Evolutionary conservation across 805 yeast genomes (phyloP).

Genomic region (Myxozyma sirexii): DNA sequence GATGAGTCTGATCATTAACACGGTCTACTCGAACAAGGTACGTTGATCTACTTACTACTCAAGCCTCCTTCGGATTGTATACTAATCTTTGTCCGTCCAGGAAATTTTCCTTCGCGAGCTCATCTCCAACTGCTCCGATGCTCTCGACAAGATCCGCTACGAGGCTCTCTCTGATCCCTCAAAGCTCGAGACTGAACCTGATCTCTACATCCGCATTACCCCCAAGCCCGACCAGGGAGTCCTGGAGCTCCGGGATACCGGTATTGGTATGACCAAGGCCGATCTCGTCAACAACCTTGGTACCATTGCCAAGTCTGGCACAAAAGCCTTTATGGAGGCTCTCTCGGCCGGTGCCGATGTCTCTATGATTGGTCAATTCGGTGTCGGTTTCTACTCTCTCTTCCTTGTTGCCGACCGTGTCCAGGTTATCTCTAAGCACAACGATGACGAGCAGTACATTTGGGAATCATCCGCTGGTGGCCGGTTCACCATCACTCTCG

Average conservation of each 20-base stretch:
- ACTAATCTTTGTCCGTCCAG: too few species aligned
- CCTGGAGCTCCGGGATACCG: slow-evolving; percentile 96
- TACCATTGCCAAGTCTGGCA: slow-evolving; percentile 99
- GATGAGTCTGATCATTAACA: slow-evolving; percentile 99
- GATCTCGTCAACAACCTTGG: slow-evolving; percentile 98
- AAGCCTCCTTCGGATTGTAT: too few species aligned
- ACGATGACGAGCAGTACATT: slow-evolving; percentile 98
- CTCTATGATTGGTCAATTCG: slow-evolving; percentile 99
- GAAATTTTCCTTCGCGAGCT: slow-evolving; percentile 98
- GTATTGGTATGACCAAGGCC: slow-evolving; percentile 99
- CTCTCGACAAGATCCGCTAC: slow-evolving; percentile 96
- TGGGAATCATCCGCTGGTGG: slow-evolving; percentile 99
- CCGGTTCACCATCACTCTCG: slow-evolving; percentile 93
- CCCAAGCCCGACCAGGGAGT: slow-evolving; percentile 94
- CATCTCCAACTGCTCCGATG: slow-evolving; percentile 99
- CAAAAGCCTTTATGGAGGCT: slow-evolving; percentile 99
- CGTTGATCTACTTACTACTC: neutral
- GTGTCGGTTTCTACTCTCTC: slow-evolving; percentile 99
- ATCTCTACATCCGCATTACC: slow-evolving; percentile 93
- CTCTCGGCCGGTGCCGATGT: slow-evolving; percentile 99
- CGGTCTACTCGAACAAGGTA: slow-evolving; percentile 94
- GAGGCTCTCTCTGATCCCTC: slow-evolving; percentile 92
- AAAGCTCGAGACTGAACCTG: slow-evolving; percentile 91
- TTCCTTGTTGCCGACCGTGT: slow-evolving; percentile 99
- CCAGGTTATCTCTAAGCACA: slow-evolving; percentile 97